Evolutionary conservation across 1,139 yeast genomes (phyloP).

Genomic region (Pneumocystis jirovecii): DNA sequence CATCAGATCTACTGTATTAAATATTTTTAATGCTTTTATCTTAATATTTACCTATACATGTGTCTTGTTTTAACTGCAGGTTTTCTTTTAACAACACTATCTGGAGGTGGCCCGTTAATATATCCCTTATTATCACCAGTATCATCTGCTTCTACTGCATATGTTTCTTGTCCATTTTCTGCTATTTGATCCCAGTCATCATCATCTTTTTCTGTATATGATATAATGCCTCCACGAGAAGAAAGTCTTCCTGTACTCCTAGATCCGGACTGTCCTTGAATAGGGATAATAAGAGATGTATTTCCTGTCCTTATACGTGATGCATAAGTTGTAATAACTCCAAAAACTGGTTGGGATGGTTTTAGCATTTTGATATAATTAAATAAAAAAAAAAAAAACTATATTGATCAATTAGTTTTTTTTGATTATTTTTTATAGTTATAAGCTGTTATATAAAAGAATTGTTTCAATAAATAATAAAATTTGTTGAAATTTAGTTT

Average conservation of each 20-base stretch:
- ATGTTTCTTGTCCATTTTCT: slow-evolving; percentile 1
- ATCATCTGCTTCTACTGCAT: slow-evolving; percentile 3
- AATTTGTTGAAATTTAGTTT: background rate
- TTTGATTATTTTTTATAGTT: background rate
- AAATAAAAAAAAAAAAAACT: background rate
- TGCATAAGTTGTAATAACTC: slow-evolving; percentile 13
- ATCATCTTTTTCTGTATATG: slow-evolving; percentile 13
- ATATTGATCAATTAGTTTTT: background rate
- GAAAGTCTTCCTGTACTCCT: slow-evolving; percentile 11
- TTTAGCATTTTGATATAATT: background rate
- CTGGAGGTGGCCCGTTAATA: slow-evolving; percentile 1
- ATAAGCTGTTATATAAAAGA: background rate
- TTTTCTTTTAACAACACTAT: slow-evolving; percentile 14
- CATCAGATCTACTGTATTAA: slow-evolving; percentile 16
- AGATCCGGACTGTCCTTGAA: slow-evolving; percentile 12
- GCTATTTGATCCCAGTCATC: slow-evolving; percentile 7
- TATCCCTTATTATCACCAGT: background rate
- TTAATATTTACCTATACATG: slow-evolving; percentile 12
- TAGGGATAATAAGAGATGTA: slow-evolving; percentile 17
- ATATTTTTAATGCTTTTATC: background rate
- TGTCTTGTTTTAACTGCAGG: slow-evolving; percentile 29
- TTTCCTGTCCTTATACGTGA: slow-evolving; percentile 17
- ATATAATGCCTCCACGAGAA: slow-evolving; percentile 12
- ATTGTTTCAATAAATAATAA: background rate
- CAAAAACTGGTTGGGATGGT: background rate